Evolutionary conservation across 495 filamentous ascomycete species (phyloP), one percentile per base, ranked within the genome.

Genomic region (Xylaria castorea): DNA sequence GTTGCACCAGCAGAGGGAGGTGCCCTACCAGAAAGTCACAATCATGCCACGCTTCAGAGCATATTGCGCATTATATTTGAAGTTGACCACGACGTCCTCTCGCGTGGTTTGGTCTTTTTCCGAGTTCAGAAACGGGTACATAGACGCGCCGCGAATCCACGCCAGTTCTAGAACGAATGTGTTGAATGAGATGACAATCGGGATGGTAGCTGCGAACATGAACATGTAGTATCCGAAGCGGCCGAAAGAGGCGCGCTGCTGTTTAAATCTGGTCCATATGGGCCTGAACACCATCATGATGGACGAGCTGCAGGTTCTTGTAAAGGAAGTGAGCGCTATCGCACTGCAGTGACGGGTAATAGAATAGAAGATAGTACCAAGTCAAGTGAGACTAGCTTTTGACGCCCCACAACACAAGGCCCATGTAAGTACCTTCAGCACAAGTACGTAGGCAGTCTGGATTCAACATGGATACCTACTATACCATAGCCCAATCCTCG

Each of bases 71-170:
- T 84, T 83, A 71, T 80, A 77, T 76, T 88, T 89, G 64, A 80
- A 85, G 25, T 85, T 84, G 70, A 87, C 75, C 75, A 85, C 85
- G 81, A 88, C n/a, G 65, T 89, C 87, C 72, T 86, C 77, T 32
- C 85, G 84, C 30, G 88, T 83, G 60, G 84, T 87, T 73, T 86
- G 80, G 51, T 90, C 85, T 77, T 82, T 91, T 61, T 90, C 85
- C 51, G 89, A 83, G 73, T 94, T 94, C 14, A 95, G 76, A 79
- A 89, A 92, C 0, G 93, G 93, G 67, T 91, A 93, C 93, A 95
- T 95, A 20, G 89, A 92, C 27, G 88, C 83, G 3, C 93, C 93
- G 36, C 81, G 83, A 73, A 94, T 89, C 81, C 85, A 85, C 75
- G 89, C 89, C 36, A 91, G 73, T 72, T 91, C 85, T 62, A 86